phyloP scores from a whole-genome alignment of 176 grass and related monocot genomes.

The Eremochloa ophiuroides region DNA sequence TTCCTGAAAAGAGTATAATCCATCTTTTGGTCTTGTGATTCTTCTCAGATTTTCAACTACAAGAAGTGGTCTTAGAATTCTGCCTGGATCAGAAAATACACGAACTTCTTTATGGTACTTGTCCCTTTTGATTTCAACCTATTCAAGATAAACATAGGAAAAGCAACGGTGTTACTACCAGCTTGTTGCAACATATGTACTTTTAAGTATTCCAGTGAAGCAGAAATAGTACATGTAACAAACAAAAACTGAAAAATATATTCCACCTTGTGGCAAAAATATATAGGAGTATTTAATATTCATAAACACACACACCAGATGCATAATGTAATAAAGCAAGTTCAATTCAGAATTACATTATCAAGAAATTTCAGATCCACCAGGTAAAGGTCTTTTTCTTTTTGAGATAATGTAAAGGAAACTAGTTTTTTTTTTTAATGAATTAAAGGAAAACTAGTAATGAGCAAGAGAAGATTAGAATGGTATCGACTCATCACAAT shows the following conservation, averaged over 20 bases:
- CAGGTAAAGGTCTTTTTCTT: neutral
- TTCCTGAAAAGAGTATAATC: slow-evolving; percentile 51
- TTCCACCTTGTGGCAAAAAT: neutral
- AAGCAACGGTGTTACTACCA: slow-evolving; percentile 16
- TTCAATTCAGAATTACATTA: neutral
- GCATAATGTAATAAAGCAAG: neutral
- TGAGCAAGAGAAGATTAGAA: neutral
- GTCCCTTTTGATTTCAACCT: slow-evolving; percentile 94
- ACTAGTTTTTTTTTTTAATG: neutral
- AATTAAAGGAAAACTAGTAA: neutral
- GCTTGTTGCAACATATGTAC: neutral
- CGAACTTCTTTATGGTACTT: slow-evolving; percentile 64
- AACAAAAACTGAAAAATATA: too few relatives aligned
- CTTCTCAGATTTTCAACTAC: slow-evolving; percentile 73
- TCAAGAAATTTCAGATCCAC: neutral
- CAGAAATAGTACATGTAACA: neutral
- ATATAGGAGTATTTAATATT: neutral
- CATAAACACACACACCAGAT: neutral
- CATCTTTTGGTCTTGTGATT: slow-evolving; percentile 44
- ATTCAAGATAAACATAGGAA: slow-evolving; percentile 24
- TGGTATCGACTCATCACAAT: neutral
- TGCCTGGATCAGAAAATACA: slow-evolving; percentile 77
- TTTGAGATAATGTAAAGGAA: neutral
- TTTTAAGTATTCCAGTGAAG: neutral
- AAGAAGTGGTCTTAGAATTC: slow-evolving; percentile 87